These are phyloP conservation scores for Marvania coccoides DNA, from an alignment of 139 green algal genomes.

Conservation along the genomic window DNA sequence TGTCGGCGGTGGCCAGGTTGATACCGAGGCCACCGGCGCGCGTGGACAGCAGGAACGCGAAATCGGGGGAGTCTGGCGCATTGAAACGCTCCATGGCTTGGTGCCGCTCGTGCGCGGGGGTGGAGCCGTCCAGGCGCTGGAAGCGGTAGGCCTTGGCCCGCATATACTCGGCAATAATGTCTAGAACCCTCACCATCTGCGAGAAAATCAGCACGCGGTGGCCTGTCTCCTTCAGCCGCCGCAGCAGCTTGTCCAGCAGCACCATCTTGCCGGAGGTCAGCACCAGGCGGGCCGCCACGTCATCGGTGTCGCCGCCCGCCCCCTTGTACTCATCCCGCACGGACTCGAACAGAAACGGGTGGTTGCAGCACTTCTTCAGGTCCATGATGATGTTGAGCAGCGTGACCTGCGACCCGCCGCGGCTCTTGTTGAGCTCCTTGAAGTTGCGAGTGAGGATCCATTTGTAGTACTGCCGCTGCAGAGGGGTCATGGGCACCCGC, in stretches of 20 bases:
- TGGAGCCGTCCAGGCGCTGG: conserved; percentile 92
- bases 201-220: conserved; percentile 89
- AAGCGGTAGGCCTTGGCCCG: conserved; percentile 70
- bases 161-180: conserved; percentile 90
- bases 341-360: conserved; percentile 38
- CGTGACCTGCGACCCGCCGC: background rate
- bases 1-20: conserved; percentile 83
- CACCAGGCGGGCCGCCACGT: too few species aligned
- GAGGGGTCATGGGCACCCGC: conserved; percentile 82
- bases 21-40: conserved; percentile 81
- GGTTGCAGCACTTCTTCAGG: conserved; percentile 96
- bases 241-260: conserved; percentile 92
- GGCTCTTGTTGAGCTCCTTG: conserved; percentile 85
- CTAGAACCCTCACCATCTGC: conserved; percentile 86
- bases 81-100: conserved; percentile 96
- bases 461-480: conserved; percentile 95
- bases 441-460: conserved; percentile 94
- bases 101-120: conserved; percentile 59
- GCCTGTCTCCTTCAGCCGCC: conserved; percentile 68
- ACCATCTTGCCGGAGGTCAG: conserved; percentile 87
- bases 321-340: too few species aligned
- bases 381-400: conserved; percentile 85
- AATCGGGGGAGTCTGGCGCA: conserved; percentile 70
- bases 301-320: too few species aligned
- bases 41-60: conserved; percentile 93